Base-by-base conservation (phyloP, 2,329 filamentous ascomycete species). In the Alternaria panax region DNA sequence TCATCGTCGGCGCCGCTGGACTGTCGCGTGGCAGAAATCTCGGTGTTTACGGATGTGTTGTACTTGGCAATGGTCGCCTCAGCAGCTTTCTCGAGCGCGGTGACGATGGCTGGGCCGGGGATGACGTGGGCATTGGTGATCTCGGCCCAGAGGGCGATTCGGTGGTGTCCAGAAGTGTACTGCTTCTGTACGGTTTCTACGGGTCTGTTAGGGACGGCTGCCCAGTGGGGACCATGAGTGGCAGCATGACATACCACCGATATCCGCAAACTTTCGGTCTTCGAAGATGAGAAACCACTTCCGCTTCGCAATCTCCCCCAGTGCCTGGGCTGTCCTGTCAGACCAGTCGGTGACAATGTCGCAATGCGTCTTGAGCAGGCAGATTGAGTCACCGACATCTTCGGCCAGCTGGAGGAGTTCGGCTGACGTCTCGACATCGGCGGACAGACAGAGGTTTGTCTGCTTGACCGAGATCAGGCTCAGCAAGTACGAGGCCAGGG, bases 271-370 rank as follows among this genome's bases (percentile, higher is more conserved):
- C 66, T 86, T 86, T 60, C 83, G 76, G 67, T 86, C 83, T 70
- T 86, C 83, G 65, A 86, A 86, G 36, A 85, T 77, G 14, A 85
- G 59, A 65, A 86, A 86, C 50, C 77, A 78, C 68, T 84, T 84
- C 54, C 82, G 76, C 66, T 74, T 72, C 2, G 82, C 79, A 42
- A 85, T 78, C 36, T 84, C 82, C 48, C 79, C 75, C 63, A 86
- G 70, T 1, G 80, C 78, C 57, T 79, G 68, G 18, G 84, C 83
- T 1, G 85, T 87, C 57, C 84, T 80, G 59, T 85, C 82, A 14
- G 81, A 82, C 81, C 86, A 88, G 74, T 88, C 86, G 62, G 83
- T 81, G 66, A 88, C 84, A 52, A 86, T 86, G 74, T 88, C 86
- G 55, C 85, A 86, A 69, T 88, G 85, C 5, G 87, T 85, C 74